Percentiles rank a stretch among this genome's conserved stretches.
These are phyloP conservation scores for Phytopythium chamaehyphon DNA, from an alignment of 352 stramenopile genomes.

Conservation along the genomic window DNA sequence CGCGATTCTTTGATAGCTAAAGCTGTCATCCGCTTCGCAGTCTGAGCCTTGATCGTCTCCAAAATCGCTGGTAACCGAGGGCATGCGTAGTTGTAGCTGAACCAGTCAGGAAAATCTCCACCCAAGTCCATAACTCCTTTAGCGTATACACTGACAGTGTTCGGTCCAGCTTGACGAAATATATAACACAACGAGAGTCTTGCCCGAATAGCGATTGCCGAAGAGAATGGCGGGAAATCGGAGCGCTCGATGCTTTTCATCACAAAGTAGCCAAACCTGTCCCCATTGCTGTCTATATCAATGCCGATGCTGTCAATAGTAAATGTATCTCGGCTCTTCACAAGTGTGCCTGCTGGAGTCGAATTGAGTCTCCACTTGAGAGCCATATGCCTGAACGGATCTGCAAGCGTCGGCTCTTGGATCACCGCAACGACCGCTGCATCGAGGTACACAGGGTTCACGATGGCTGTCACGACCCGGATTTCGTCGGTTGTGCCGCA, in stretches of 20 bases:
- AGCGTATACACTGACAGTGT: slow-evolving; percentile 14
- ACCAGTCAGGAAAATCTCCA: slow-evolving; percentile 7
- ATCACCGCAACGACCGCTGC: slow-evolving; percentile 23
- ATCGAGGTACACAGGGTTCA: slow-evolving; percentile 15
- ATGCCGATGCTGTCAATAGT: slow-evolving; percentile 29
- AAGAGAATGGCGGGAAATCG: slow-evolving; percentile 18
- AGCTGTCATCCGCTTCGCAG: too few relatives aligned
- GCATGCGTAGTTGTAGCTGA: slow-evolving; percentile 9
- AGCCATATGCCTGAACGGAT: slow-evolving; percentile 29
- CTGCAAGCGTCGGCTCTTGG: slow-evolving; percentile 9
- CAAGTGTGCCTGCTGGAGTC: slow-evolving; percentile 11
- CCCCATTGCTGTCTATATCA: slow-evolving; percentile 12
- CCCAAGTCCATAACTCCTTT: slow-evolving; percentile 15
- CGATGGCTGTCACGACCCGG: slow-evolving; percentile 10
- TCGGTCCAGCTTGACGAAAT: slow-evolving; percentile 12
- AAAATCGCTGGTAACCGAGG: neutral
- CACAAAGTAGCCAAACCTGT: slow-evolving; percentile 26
- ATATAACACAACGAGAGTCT: slow-evolving; percentile 21
- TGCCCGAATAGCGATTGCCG: slow-evolving; percentile 10
- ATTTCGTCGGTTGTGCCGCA: slow-evolving; percentile 15
- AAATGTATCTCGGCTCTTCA: slow-evolving; percentile 23
- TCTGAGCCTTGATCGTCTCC: neutral
- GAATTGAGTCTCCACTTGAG: slow-evolving; percentile 33
- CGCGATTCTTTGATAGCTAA: too few relatives aligned
- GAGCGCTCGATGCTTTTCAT: slow-evolving; percentile 25